Evolutionary conservation across 1,139 yeast genomes (phyloP), one percentile per base, ranked within the genome.

Genomic region (Lodderomyces pseudojiufengensis): DNA sequence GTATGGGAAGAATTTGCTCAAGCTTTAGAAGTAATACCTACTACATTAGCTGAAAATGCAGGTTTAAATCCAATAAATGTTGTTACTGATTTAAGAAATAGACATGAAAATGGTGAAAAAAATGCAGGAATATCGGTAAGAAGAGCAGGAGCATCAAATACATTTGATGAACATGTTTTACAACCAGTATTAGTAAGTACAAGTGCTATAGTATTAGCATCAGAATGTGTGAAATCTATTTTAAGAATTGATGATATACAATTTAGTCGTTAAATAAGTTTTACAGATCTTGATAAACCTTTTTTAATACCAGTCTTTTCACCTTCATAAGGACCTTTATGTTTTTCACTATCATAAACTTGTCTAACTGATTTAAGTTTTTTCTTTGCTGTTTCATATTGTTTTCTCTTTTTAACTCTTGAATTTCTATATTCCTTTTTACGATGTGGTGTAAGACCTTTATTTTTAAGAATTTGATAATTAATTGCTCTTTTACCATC

Each of bases 231-330:
- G 42, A 94, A 94, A 67, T 84, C 95, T 32, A 87, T 92, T 48
- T 74, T 92, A 57, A 84, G 98, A 65, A 92, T 94, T 52, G 98
- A 92, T 61, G 98, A 92, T 60, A 92, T 92, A 52, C 87, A 95
- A 34, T 66, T 70, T 46, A 57, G 67, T 54, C 61, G 70, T 45
- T 63, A 53, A 40, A 18, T 24, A 15, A 18, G 14, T 61, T 84
- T 86, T 55, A 86, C 90, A 51, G 95, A 82, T 60, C 88, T 80
- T 24, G 95, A 76, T 43, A 92, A 59, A 45, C 88, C 87, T 77
- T 92, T 90, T 73, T 88, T 88, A 61, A 92, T 92, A 84, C 98
- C 98, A 16, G 97, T 90, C 69, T 78, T 75, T 61, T 92, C 98
- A 63, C 98, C 98, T 47, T 76, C 83, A 61, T 94, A 92, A 3